These are phyloP conservation scores for Pontederia crassipes DNA, from an alignment of 176 grass and related monocot genomes.

Conservation along the genomic window DNA sequence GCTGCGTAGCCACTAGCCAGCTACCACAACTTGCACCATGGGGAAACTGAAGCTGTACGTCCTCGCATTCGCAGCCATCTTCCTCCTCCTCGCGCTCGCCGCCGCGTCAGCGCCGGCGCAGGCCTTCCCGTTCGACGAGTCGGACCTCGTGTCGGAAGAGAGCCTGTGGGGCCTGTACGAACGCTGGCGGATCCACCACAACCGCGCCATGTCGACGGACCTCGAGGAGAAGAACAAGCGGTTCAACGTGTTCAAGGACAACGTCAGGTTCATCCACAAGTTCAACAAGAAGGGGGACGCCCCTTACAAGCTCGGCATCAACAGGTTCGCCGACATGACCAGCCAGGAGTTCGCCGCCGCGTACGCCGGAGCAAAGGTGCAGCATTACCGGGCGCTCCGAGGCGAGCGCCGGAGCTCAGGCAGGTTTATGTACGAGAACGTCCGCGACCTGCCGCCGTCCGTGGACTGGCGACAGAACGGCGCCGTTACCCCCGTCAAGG, in stretches of 20 bases:
- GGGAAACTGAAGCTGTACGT: too few species aligned
- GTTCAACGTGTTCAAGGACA: constrained; percentile 77
- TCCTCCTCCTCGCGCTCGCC: neutral
- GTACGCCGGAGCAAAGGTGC: constrained; percentile 42
- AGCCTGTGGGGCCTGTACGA: constrained; percentile 56
- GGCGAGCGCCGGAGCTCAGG: neutral
- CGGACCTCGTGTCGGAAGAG: constrained; percentile 61
- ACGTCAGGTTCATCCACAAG: constrained; percentile 61
- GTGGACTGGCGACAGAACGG: constrained; percentile 66
- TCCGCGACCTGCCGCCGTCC: constrained; percentile 20
- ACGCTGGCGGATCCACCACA: constrained; percentile 53
- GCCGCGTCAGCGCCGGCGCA: constrained; percentile 4
- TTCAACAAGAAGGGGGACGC: constrained; percentile 46
- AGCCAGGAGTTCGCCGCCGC: constrained; percentile 52
- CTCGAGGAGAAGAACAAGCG: constrained; percentile 37
- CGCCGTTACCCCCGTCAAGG: constrained; percentile 50
- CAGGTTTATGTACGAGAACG: constrained; percentile 30
- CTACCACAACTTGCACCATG: too few species aligned
- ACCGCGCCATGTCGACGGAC: constrained; percentile 46
- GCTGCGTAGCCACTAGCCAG: too few species aligned
- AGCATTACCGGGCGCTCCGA: constrained; percentile 41
- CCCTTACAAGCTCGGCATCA: constrained; percentile 78
- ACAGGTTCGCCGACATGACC: constrained; percentile 79
- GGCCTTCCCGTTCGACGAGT: constrained; percentile 38
- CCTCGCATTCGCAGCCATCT: too few species aligned